phyloP scores from a whole-genome alignment of 331 rosid genomes.

The Acacia pycnantha region DNA sequence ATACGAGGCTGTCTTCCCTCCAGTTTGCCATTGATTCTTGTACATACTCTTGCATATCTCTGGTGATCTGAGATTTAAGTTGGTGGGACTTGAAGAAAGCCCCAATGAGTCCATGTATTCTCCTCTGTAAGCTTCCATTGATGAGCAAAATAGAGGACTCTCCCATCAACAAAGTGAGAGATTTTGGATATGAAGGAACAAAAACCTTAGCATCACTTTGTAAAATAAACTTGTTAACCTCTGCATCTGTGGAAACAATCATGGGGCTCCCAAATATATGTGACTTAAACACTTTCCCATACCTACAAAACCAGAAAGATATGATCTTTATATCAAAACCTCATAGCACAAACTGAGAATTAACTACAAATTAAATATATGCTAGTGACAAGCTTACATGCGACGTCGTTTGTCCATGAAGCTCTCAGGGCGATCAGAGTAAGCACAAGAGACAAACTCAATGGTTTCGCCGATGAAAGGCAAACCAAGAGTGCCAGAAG shows the following conservation, averaged over 20 bases:
- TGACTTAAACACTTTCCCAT: slow-evolving; percentile 94
- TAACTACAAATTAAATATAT: neutral
- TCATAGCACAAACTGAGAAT: slow-evolving; percentile 1
- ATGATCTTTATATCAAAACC: neutral
- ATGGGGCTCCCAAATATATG: slow-evolving; percentile 94
- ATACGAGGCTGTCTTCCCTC: slow-evolving; percentile 62
- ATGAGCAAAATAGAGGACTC: slow-evolving; percentile 89
- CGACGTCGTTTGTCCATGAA: slow-evolving; percentile 72
- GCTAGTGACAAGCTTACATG: slow-evolving; percentile 33
- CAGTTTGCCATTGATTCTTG: slow-evolving; percentile 75
- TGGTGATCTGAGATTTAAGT: slow-evolving; percentile 81
- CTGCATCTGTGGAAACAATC: slow-evolving; percentile 88
- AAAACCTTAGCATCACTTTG: slow-evolving; percentile 92
- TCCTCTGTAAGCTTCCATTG: slow-evolving; percentile 93
- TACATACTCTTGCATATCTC: slow-evolving; percentile 78
- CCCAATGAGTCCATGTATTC: slow-evolving; percentile 92
- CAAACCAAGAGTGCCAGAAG: slow-evolving; percentile 86
- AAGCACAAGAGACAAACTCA: slow-evolving; percentile 79
- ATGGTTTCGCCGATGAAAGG: slow-evolving; percentile 89
- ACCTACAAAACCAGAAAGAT: slow-evolving; percentile 44
- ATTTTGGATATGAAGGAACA: slow-evolving; percentile 91
- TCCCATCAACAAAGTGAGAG: slow-evolving; percentile 88
- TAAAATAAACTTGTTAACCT: slow-evolving; percentile 74
- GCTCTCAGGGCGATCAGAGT: slow-evolving; percentile 84
- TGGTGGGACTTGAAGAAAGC: slow-evolving; percentile 91